Evolutionary conservation across 345 rosid genomes (phyloP), one percentile per base, ranked within the genome.

Genomic region (Syzygium aqueum): DNA sequence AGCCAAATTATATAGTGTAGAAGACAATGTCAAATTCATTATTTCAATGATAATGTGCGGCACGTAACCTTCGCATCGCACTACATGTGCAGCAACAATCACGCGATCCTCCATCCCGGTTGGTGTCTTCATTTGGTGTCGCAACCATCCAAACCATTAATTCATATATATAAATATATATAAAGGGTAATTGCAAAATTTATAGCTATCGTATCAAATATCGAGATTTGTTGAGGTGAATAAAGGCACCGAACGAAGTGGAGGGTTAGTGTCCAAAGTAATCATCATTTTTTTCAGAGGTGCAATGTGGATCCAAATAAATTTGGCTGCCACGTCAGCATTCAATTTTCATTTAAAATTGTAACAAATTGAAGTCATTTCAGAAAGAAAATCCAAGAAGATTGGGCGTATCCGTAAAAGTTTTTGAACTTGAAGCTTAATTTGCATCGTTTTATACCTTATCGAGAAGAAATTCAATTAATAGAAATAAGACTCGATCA

Each of bases 141-240:
- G 19, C 33, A 1, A 15, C 33, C 33, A n/a, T n/a, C 73, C 1
- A 3, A 61, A 61, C 73, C 9, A 0, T n/a, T n/a, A 61, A 61
- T n/a, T 14, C 33, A 61, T 0, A 0, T 13, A 16, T 0, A 0
- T 13, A 16, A 13, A 0, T 61, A 43, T 43, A 43, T 43, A 43
- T 43, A 43, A n/a, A 61, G 17, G 73, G 73, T n/a, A 61, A 61
- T 61, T 61, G 67, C 67, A 61, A 61, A n/a, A 43, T 43, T 43
- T 43, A 43, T 43, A 43, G 46, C 17, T n/a, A 12, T 61, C 13
- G 0, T 59, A 59, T 61, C 0, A 6, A n/a, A n/a, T 0, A 61
- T 27, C 2, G 2, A 61, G 67, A 61, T 61, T 61, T 61, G 33
- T n/a, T 61, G 30, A 61, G 67, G 30, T n/a, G 67, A 61, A 61